Base-by-base conservation (phyloP, 148 eudicot genomes). In the Chenopodium berlandieri region DNA sequence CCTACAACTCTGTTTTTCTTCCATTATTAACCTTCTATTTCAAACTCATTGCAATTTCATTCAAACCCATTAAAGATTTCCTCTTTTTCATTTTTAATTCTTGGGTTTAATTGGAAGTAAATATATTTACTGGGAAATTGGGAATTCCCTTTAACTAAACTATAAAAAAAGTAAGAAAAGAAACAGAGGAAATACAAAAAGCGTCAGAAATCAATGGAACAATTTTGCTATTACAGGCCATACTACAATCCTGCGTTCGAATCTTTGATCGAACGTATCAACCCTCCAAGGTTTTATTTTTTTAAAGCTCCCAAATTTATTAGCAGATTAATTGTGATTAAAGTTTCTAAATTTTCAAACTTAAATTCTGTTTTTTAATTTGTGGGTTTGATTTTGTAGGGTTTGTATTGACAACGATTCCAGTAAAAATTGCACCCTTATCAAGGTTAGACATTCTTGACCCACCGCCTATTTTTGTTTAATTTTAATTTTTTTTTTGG, bases 351-450 rank as follows among this genome's bases (percentile, higher is more conserved):
- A 7, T 13, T 47, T 58, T 60, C 16, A n/a, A 10, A 67, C 17
- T 47, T 40, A 67, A 75, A 40, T 73, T 73, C 71, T 16, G 10
- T 77, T 68, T 58, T 71, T 62, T 46, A 37, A 37, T 37, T 37
- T 37, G 40, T 73, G 17, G n/a, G 62, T 71, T 66, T 66, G 64
- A 75, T 84, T 46, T 22, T 92, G 84, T 83, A 95, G 98, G 86
- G 97, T 93, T 81, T 89, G 86, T 81, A 82, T 95, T 73, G 98
- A 95, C 78, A 95, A 95, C 82, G 91, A 91, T 7, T 69, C 90
- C 65, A 84, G 85, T 78, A 75, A 87, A 84, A 86, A 93, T 71
- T 93, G 94, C 88, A 93, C 97, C 19, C 91, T 95, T 82, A 91
- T 95, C 68, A 93, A 92, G 97, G 98, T 95, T 63, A 86, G 91